These are phyloP conservation scores for Tilletia caries DNA, from an alignment of 1,284 basidiomycete genomes.

Conservation along the genomic window DNA sequence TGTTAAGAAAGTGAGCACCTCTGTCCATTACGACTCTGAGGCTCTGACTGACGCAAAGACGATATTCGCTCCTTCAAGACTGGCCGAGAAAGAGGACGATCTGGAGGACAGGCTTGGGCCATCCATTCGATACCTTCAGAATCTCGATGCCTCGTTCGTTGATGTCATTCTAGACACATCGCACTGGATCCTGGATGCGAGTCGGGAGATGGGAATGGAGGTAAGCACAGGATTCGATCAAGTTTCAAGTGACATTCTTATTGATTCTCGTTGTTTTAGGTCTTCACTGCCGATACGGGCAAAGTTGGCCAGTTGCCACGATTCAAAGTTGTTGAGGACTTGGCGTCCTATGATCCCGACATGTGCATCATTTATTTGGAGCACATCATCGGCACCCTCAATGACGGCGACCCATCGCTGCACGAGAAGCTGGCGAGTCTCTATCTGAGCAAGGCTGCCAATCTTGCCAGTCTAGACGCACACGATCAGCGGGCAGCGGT, in stretches of 20 bases:
- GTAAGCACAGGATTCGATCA: constrained; percentile 54
- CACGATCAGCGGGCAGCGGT: constrained; percentile 54
- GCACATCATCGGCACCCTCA: constrained; percentile 71
- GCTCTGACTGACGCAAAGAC: not conserved
- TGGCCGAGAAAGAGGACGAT: constrained; percentile 68
- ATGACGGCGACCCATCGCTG: constrained; percentile 67
- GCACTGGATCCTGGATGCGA: constrained; percentile 80
- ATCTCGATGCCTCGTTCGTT: constrained; percentile 61
- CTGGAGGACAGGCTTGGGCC: constrained; percentile 74
- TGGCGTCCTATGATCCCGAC: constrained; percentile 67
- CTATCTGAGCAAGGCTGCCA: constrained; percentile 66
- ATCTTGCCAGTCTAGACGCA: constrained; percentile 60
- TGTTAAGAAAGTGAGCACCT: constrained; percentile 66
- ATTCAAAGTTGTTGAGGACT: constrained; percentile 54
- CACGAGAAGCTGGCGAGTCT: constrained; percentile 85
- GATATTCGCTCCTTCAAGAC: not conserved
- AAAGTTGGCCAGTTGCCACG: constrained; percentile 66
- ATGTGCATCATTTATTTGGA: constrained; percentile 77
- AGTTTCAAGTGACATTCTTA: not conserved
- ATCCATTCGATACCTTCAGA: constrained; percentile 84
- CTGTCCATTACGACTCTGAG: not conserved
- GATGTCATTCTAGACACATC: constrained; percentile 54
- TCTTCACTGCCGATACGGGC: constrained; percentile 80
- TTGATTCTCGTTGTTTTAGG: constrained; percentile 58
- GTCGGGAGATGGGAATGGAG: constrained; percentile 71